Conservation (phyloP, 2,329 filamentous ascomycete genomes). For the Xylaria sp. region DNA sequence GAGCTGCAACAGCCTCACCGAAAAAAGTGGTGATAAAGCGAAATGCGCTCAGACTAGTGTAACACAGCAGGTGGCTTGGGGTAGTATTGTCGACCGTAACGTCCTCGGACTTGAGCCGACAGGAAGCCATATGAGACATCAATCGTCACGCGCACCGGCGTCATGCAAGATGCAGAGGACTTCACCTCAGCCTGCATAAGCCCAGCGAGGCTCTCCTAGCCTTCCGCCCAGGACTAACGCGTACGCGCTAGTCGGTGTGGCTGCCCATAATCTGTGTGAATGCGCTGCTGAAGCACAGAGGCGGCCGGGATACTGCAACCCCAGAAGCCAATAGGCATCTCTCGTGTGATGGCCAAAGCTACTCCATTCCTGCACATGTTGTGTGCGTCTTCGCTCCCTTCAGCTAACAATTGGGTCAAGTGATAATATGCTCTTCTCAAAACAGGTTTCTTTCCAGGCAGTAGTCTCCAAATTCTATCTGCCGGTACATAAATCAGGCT, state of each 20-base stretch:
- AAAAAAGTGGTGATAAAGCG: no score
- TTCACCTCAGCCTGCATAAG: not conserved
- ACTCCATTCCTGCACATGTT: conserved; percentile 9
- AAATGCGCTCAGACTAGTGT: no score
- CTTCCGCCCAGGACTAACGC: no score
- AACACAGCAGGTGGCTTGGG: no score
- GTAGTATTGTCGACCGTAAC: no score
- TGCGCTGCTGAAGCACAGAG: conserved; percentile 10
- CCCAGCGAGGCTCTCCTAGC: not conserved
- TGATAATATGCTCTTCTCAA: conserved; percentile 8
- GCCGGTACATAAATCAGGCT: not conserved
- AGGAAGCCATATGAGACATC: not conserved
- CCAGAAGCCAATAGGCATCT: conserved; percentile 10
- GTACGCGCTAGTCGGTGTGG: no score
- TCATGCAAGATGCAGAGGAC: not conserved
- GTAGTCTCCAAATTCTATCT: not conserved
- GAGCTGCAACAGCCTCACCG: no score
- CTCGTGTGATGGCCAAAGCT: conserved; percentile 15
- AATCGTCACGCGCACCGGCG: no score
- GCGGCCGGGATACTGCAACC: conserved; percentile 1
- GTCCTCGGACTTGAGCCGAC: not conserved
- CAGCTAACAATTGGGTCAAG: not conserved
- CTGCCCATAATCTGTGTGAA: conserved; percentile 7
- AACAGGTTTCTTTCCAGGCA: not conserved
- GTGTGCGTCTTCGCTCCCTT: not conserved